Evolutionary conservation across 371 early-diverging fungal species (phyloP).

Genomic region (Batkoa obscura): DNA sequence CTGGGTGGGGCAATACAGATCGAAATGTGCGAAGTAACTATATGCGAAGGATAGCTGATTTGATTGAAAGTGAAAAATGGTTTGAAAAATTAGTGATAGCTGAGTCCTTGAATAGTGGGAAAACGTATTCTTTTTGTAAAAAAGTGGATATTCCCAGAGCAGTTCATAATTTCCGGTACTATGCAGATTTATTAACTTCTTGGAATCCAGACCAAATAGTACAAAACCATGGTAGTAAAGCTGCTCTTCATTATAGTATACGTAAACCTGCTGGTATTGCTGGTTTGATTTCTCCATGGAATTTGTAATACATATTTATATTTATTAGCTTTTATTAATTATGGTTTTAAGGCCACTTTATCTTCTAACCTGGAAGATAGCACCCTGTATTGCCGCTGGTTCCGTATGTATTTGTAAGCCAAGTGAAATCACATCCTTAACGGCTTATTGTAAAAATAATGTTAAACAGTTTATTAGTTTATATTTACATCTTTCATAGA

Average conservation of each 20-base stretch:
- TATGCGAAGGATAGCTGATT: conserved; percentile 34
- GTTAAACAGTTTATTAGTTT: not conserved
- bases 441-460: conserved; percentile 21
- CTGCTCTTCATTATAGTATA: conserved; percentile 20
- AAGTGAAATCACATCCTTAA: conserved; percentile 46
- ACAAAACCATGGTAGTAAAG: conserved; percentile 9
- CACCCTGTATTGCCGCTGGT: conserved; percentile 38
- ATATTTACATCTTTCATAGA: conserved; percentile 9
- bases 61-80: conserved; percentile 23
- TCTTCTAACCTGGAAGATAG: conserved; percentile 58
- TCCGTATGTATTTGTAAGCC: conserved; percentile 39
- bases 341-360: conserved; percentile 28
- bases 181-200: conserved; percentile 27
- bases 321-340: conserved; percentile 8
- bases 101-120: conserved; percentile 42
- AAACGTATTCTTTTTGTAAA: conserved; percentile 32
- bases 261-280: conserved; percentile 43
- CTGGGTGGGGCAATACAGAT: conserved; percentile 32
- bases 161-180: conserved; percentile 44
- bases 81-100: conserved; percentile 23
- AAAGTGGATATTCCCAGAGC: conserved; percentile 47
- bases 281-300: conserved; percentile 51
- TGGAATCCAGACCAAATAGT: conserved; percentile 10
- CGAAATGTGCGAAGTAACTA: conserved; percentile 21
- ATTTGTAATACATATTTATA: conserved; percentile 15